These are phyloP conservation scores for Curvularia sp. DNA, from an alignment of 2,329 filamentous ascomycete species.

Conservation along the genomic window DNA sequence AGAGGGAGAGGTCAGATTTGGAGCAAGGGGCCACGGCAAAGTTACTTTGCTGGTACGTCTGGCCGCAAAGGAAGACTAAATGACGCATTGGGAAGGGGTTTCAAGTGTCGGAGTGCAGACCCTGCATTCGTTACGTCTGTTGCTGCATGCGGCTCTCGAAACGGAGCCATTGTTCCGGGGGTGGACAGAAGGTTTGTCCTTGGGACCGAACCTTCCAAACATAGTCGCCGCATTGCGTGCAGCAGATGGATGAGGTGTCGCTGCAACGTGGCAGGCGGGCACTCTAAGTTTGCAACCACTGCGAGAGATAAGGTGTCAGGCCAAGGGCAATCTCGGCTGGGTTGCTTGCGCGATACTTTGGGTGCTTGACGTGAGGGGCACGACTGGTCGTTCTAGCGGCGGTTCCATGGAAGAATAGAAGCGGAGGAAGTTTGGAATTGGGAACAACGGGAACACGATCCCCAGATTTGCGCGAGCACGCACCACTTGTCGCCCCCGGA, in stretches of 20 bases:
- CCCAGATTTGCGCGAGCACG: constrained; percentile 19
- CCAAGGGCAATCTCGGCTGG: no score
- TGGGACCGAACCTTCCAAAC: neutral
- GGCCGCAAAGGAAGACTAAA: neutral
- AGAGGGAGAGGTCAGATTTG: neutral
- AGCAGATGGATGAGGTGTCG: neutral
- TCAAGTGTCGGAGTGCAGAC: constrained; percentile 3
- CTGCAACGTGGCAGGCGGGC: neutral
- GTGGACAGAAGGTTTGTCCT: neutral
- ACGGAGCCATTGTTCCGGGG: constrained; percentile 1
- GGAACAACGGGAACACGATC: constrained; percentile 10
- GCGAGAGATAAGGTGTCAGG: no score
- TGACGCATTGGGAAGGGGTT: no score
- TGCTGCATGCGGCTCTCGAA: neutral
- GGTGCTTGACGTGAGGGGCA: constrained; percentile 1
- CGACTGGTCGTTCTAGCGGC: constrained; percentile 2
- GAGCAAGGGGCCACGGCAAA: constrained; percentile 10
- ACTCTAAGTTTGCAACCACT: neutral
- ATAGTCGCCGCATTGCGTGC: neutral
- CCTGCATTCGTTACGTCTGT: constrained; percentile 7
- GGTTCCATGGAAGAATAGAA: constrained; percentile 12
- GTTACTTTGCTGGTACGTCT: constrained; percentile 6
- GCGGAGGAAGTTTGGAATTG: neutral
- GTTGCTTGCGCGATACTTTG: neutral
- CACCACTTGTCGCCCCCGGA: constrained; percentile 23